A percentile compares a stretch with the other conserved stretches of the same genome.
Evolutionary conservation across 805 yeast genomes (phyloP).

Genomic region (Candida rishiriensis): DNA sequence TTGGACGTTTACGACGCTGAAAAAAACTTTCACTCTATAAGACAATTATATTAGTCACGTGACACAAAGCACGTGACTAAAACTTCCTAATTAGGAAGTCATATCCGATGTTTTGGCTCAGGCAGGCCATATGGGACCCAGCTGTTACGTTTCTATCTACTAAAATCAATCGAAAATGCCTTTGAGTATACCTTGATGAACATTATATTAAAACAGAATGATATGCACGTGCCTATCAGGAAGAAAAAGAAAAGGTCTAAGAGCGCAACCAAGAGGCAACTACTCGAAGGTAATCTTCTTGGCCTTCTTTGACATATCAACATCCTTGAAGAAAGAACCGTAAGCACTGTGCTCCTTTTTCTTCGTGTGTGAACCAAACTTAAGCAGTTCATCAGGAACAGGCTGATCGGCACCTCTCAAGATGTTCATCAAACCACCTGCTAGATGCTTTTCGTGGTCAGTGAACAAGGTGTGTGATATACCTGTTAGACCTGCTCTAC

Average conservation of each 20-base stretch:
- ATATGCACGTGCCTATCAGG: no score
- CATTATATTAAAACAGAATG: no score
- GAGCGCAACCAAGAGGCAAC: background rate
- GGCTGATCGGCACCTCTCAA: slow-evolving; percentile 91
- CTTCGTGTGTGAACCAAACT: slow-evolving; percentile 96
- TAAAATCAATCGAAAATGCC: no score
- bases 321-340: slow-evolving; percentile 95
- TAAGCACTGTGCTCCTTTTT: slow-evolving; percentile 97
- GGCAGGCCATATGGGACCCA: no score
- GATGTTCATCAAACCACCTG: slow-evolving; percentile 91
- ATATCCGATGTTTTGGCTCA: no score
- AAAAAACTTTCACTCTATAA: no score
- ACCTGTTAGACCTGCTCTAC: slow-evolving; percentile 95
- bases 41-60: no score
- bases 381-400: slow-evolving; percentile 90
- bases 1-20: slow-evolving; percentile 23
- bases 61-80: no score
- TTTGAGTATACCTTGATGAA: no score
- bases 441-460: slow-evolving; percentile 91
- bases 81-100: background rate
- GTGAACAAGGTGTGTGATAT: slow-evolving; percentile 94
- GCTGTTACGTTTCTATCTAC: no score
- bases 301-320: slow-evolving; percentile 76
- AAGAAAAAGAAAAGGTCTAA: no score
- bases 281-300: slow-evolving; percentile 84